These are phyloP conservation scores for Xylaria acuta DNA, from an alignment of 495 filamentous ascomycete genomes.

Conservation along the genomic window DNA sequence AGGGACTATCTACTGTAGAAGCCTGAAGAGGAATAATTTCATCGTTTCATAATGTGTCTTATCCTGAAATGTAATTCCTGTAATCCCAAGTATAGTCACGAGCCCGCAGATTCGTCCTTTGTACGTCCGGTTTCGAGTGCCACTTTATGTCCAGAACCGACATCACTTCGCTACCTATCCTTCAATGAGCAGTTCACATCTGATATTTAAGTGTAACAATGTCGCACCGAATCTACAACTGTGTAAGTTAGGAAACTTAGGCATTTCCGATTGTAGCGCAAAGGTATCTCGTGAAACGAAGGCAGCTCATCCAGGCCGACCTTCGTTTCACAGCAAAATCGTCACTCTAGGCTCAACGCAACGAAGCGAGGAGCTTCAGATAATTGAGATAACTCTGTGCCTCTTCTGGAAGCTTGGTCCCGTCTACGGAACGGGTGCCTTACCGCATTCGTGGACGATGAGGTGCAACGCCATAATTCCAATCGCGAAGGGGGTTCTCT, in stretches of 20 bases:
- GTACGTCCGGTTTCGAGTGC: background rate
- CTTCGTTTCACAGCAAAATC: background rate
- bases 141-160: background rate
- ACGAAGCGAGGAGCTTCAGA: slow-evolving; percentile 7
- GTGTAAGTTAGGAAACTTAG: background rate
- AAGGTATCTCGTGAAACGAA: background rate
- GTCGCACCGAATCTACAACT: slow-evolving; percentile 5
- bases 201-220: background rate
- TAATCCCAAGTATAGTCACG: background rate
- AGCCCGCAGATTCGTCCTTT: background rate
- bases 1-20: background rate
- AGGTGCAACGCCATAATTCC: background rate
- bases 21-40: background rate
- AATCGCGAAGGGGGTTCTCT: background rate
- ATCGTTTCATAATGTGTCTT: background rate
- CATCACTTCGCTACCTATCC: background rate
- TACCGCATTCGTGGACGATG: background rate
- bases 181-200: background rate
- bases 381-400: background rate
- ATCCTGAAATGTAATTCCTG: background rate
- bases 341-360: background rate
- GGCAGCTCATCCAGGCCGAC: background rate
- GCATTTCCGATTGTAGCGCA: background rate
- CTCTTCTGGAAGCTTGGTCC: background rate
- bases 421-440: background rate